Conservation (phyloP, 2,329 filamentous ascomycete genomes). For the Aspergillus sp. region DNA sequence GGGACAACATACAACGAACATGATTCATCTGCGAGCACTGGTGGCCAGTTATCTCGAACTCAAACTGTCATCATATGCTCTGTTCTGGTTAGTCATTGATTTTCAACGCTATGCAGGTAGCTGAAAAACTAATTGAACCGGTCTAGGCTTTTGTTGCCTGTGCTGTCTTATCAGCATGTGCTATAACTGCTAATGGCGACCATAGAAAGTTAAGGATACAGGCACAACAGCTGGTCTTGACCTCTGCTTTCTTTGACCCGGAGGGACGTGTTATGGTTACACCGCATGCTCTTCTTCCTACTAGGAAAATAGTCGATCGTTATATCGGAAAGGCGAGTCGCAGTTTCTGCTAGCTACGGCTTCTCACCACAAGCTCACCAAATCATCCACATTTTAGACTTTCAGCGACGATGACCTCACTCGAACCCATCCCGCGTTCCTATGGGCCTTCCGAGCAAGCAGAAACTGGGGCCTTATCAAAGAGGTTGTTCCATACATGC, state of each 20-base stretch:
- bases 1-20: conserved; percentile 68
- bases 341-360: background rate
- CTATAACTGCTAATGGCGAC: conserved; percentile 54
- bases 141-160: conserved; percentile 62
- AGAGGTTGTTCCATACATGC: conserved; percentile 70
- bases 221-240: conserved; percentile 60
- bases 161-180: conserved; percentile 57
- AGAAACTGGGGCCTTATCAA: conserved; percentile 72
- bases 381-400: conserved; percentile 27
- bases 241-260: conserved; percentile 46
- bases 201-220: conserved; percentile 57
- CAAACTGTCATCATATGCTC: conserved; percentile 73
- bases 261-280: conserved; percentile 48
- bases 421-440: conserved; percentile 74
- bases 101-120: background rate
- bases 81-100: conserved; percentile 58
- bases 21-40: conserved; percentile 41
- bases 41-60: conserved; percentile 55
- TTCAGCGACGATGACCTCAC: conserved; percentile 74
- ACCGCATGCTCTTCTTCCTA: conserved; percentile 44
- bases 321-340: conserved; percentile 63
- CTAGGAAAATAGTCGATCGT: conserved; percentile 72
- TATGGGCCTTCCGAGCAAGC: conserved; percentile 83
- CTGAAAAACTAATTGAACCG: conserved; percentile 11
- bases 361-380: background rate